Base-by-base conservation (phyloP, 352 stramenopile genomes). In the Discostella stelligera region DNA sequence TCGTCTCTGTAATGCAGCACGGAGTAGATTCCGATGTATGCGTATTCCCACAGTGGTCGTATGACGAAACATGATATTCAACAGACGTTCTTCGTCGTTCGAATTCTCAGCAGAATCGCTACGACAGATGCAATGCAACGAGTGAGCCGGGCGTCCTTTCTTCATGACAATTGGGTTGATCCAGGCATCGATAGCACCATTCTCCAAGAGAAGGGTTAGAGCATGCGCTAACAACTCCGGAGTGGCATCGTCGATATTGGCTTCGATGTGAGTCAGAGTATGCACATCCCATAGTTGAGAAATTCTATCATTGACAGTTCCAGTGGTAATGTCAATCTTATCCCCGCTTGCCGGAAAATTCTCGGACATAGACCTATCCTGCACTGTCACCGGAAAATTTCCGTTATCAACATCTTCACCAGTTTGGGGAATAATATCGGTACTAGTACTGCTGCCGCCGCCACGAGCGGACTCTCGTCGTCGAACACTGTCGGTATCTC, bases 91-190 rank as follows among this genome's bases (percentile, higher is more conserved):
- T 39, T 75, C 70, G 21, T 60, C 46, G n/a, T 58, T 30, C 53
- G 56, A 46, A 5, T 23, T 20, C 18, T 60, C 59, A 0, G 23
- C 27, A 10, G 18, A n/a, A 16, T 58, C 41, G 39, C 70, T 41
- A 25, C 58, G 65, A 66, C 76, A 91, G n/a, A 93, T 71, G 73
- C 83, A 91, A 74, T 92, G 79, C 1, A 94, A 58, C 2, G 71
- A 81, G 73, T 90, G 74, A 0, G 89, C 86, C 9, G 80, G 55
- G 30, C 89, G 77, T 41, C 85, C 81, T 66, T 94, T 94, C 63
- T 94, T 94, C 89, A 94, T 94, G 0, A 91, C 72, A 61, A 94
- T 93, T 21, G 79, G 84, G 32, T 75, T 73, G 14, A 87, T 59
- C 85, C 85, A 94, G 52, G 77, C 89, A 82, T 94, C 89, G 5